These are phyloP conservation scores for Durotheca rogersii DNA, from an alignment of 495 filamentous ascomycete species.

Conservation along the genomic window DNA sequence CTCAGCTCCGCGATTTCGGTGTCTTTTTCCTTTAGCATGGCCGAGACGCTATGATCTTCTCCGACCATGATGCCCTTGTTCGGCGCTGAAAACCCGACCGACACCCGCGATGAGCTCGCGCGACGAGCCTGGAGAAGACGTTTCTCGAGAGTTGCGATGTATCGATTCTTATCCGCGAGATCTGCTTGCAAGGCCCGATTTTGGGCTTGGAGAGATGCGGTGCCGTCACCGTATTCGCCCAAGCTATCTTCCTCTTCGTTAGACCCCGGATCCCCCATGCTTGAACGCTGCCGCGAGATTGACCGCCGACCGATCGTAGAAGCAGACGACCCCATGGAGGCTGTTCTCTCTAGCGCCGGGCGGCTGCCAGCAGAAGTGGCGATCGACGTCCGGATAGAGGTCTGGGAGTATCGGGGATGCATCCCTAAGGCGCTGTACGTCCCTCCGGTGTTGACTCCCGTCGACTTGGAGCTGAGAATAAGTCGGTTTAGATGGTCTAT, in stretches of 20 bases:
- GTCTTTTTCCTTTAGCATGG: constrained; percentile 83
- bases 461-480: constrained; percentile 92
- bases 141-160: constrained; percentile 90
- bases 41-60: constrained; percentile 66
- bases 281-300: constrained; percentile 45
- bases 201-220: constrained; percentile 75
- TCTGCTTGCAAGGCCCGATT: constrained; percentile 90
- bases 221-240: constrained; percentile 83
- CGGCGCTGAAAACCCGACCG: constrained; percentile 60
- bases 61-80: constrained; percentile 61
- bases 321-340: constrained; percentile 63
- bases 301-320: constrained; percentile 57
- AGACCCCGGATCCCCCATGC: constrained; percentile 39
- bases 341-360: constrained; percentile 59
- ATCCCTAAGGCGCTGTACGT: constrained; percentile 72
- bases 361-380: constrained; percentile 66
- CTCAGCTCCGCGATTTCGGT: constrained; percentile 89
- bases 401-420: constrained; percentile 61
- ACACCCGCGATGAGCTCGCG: constrained; percentile 84
- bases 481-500: constrained; percentile 97
- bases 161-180: constrained; percentile 90
- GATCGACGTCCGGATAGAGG: constrained; percentile 67
- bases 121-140: constrained; percentile 87
- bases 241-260: constrained; percentile 72
- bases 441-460: constrained; percentile 80